Evolutionary conservation across 164 flowering plant genomes (phyloP), one percentile per base, ranked within the genome.

Genomic region (Taxillus chinensis): DNA sequence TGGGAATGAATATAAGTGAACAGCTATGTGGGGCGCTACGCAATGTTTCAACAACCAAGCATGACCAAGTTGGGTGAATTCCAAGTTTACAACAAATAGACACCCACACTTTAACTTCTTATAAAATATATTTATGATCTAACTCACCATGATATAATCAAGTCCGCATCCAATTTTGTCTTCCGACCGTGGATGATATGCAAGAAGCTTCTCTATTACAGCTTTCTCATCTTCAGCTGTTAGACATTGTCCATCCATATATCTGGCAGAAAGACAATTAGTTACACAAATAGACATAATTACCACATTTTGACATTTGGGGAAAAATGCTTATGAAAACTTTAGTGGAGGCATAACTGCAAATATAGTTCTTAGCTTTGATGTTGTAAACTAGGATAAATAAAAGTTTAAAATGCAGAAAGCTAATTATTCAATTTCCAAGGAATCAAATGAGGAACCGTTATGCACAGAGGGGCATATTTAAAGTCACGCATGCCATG

Each of bases 91-190:
- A 27, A 27, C 2, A 27, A 27, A 27, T 27, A 27, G 27, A 27
- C 27, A 27, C 27, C 27, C 27, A 27, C 27, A 27, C 27, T 27
- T 27, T 2, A 27, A 27, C 27, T 27, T 27, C 27, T 27, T 27
- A 27, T 27, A 48, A 8, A 2, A 48, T 3, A 14, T 48, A 11
- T 43, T 59, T 8, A 48, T 49, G 57, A 27, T 11, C 45, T 41
- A 67, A 43, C 70, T 73, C 49, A 92, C 96, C 95, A 89, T 86
- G 41, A 92, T 81, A 41, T 74, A 80, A 70, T 87, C 84, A 55
- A 87, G 77, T 45, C 96, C 98, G 55, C 85, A 83, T 53, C 96
- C 98, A 76, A 92, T 82, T 81, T 92, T 92, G 80, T 86, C 98
- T 68, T 81, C 89, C 39, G 84, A 74, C 72, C 78, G 84, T 12